Evolutionary conservation across 2,329 filamentous ascomycete species (phyloP).

Genomic region (Diplocarpon mali): DNA sequence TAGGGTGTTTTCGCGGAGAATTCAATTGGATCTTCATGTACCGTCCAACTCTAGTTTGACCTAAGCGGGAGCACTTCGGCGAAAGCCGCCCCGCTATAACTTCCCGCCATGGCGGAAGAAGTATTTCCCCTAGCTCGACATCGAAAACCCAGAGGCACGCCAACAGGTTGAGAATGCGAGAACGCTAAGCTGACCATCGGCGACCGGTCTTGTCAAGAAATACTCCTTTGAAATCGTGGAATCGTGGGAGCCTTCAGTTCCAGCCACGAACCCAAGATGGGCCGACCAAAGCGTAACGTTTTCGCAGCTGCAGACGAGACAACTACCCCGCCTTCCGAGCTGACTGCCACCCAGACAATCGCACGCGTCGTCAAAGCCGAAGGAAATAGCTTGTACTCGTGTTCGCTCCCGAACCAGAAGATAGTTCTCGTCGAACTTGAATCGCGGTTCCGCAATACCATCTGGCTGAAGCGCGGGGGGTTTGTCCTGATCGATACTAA

Average conservation of each 20-base stretch:
- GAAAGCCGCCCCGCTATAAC: too few relatives aligned
- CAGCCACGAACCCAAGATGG: slow-evolving; percentile 38
- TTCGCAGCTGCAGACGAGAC: slow-evolving; percentile 67
- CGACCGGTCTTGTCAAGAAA: too few relatives aligned
- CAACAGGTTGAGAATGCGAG: too few relatives aligned
- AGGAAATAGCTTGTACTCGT: slow-evolving; percentile 81
- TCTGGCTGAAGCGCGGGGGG: slow-evolving; percentile 85
- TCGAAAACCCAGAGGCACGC: too few relatives aligned
- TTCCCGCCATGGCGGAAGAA: too few relatives aligned
- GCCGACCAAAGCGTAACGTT: slow-evolving; percentile 63
- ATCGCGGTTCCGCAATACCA: slow-evolving; percentile 75
- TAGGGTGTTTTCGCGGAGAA: too few relatives aligned
- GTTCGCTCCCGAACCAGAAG: slow-evolving; percentile 57
- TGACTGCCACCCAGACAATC: slow-evolving; percentile 52
- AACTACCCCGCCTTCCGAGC: slow-evolving; percentile 46
- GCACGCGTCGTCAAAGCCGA: slow-evolving; percentile 71
- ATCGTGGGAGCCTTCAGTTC: not conserved
- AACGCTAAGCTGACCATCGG: too few relatives aligned
- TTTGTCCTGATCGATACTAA: slow-evolving; percentile 74
- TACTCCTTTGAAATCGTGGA: too few relatives aligned
- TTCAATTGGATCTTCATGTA: too few relatives aligned
- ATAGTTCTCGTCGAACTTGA: slow-evolving; percentile 70
- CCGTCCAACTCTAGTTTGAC: too few relatives aligned
- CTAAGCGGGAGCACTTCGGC: too few relatives aligned
- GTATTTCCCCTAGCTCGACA: too few relatives aligned